These are phyloP conservation scores for Lepidium didymum DNA, from an alignment of 345 rosid genomes.

Conservation along the genomic window DNA sequence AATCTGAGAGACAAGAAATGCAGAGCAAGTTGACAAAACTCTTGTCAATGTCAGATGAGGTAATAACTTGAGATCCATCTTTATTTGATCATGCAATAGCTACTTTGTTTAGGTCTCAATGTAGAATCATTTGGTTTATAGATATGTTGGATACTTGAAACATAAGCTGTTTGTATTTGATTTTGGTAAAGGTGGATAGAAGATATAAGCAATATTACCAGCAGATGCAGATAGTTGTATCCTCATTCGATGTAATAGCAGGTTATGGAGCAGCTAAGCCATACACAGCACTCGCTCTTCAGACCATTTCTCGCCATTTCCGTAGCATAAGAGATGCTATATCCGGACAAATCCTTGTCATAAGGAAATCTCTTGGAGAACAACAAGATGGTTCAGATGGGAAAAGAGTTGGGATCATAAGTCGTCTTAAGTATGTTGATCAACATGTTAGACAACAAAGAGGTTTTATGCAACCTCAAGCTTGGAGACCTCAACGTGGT, in stretches of 20 bases:
- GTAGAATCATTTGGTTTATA: neutral
- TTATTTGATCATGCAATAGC: neutral
- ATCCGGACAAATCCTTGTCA: conserved; percentile 52
- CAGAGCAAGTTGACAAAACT: conserved; percentile 90
- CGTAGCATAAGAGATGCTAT: conserved; percentile 89
- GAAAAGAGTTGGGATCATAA: conserved; percentile 58
- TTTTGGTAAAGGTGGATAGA: conserved; percentile 64
- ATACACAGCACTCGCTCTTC: conserved; percentile 89
- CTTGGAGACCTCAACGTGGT: conserved; percentile 99
- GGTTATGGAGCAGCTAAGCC: conserved; percentile 94
- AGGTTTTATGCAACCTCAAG: conserved; percentile 83
- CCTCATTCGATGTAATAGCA: conserved; percentile 87
- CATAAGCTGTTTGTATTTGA: neutral
- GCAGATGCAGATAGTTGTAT: conserved; percentile 96
- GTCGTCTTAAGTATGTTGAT: conserved; percentile 83
- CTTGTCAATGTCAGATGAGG: conserved; percentile 94
- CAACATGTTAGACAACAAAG: conserved; percentile 93
- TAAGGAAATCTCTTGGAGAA: conserved; percentile 74
- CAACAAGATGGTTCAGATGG: conserved; percentile 70
- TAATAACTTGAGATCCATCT: conserved; percentile 24
- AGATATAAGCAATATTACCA: conserved; percentile 93
- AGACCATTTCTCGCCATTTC: conserved; percentile 93
- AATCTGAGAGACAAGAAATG: conserved; percentile 78
- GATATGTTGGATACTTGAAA: neutral
- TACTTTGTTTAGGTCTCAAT: neutral